Conservation (phyloP, 176 grass and related monocot species). For the Zizania latifolia region DNA sequence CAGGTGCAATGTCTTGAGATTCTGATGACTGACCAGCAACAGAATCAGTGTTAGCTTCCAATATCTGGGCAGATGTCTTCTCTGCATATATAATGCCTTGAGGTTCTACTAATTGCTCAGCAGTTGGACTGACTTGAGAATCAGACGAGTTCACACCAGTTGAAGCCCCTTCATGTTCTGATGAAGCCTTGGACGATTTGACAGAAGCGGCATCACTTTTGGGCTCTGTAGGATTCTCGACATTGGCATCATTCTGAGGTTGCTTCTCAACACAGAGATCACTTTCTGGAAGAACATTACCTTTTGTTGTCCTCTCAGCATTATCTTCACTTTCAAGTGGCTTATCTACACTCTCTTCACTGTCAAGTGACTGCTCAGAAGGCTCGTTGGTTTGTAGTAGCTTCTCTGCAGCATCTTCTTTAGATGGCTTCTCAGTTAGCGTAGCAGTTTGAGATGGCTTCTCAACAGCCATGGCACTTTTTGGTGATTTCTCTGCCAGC, state of each 20-base stretch:
- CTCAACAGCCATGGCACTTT: not conserved
- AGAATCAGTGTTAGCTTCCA: not conserved
- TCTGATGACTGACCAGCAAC: not conserved
- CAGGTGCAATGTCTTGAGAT: not conserved
- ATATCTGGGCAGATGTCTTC: conserved; percentile 1
- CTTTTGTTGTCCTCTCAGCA: not conserved
- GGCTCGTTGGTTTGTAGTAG: conserved; percentile 22
- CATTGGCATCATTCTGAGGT: not conserved
- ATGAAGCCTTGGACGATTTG: not conserved
- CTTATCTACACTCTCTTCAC: conserved; percentile 20
- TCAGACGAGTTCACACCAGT: not conserved
- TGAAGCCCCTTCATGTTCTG: conserved; percentile 11
- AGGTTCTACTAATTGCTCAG: not conserved
- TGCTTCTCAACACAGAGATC: not conserved
- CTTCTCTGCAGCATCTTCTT: conserved; percentile 3
- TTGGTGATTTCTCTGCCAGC: not conserved
- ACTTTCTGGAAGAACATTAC: not conserved
- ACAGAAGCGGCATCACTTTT: conserved; percentile 16
- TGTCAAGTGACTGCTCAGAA: conserved; percentile 30
- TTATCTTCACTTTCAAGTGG: conserved; percentile 19
- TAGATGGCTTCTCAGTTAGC: not conserved
- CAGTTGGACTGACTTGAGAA: not conserved
- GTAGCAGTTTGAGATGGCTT: not conserved
- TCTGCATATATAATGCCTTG: not conserved
- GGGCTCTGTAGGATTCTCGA: not conserved